phyloP scores from a whole-genome alignment of 805 yeast species.

The Candida nemodendra region DNA sequence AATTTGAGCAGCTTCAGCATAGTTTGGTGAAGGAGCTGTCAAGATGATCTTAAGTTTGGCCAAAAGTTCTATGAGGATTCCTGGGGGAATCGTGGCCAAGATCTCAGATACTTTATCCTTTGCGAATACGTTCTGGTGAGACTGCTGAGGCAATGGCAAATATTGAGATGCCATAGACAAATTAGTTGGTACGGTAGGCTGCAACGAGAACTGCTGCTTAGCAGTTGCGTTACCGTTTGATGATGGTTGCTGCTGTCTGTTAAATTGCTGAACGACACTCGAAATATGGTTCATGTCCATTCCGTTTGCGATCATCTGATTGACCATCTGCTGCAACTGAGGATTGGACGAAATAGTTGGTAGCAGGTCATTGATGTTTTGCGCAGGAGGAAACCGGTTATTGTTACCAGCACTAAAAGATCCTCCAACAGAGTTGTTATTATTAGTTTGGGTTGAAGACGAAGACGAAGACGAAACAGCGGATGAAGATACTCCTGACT shows the following conservation, averaged over 20 bases:
- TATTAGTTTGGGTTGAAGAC: constrained; percentile 15
- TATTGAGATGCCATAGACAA: constrained; percentile 53
- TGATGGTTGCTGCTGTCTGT: constrained; percentile 17
- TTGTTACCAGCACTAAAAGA: constrained; percentile 13
- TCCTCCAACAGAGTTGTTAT: constrained; percentile 4
- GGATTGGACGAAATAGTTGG: constrained; percentile 29
- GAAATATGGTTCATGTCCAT: constrained; percentile 35
- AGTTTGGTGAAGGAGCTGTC: constrained; percentile 49
- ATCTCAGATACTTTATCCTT: constrained; percentile 62
- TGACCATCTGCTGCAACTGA: constrained; percentile 33
- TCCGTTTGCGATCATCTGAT: constrained; percentile 36
- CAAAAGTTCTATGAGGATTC: constrained; percentile 64
- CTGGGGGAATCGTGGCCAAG: constrained; percentile 64
- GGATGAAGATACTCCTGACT: constrained; percentile 14
- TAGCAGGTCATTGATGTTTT: constrained; percentile 22
- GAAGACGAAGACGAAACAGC: constrained; percentile 14
- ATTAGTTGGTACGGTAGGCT: constrained; percentile 40
- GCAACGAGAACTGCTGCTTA: constrained; percentile 11
- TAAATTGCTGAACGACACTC: constrained; percentile 29
- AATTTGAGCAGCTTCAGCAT: constrained; percentile 51
- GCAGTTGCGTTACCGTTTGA: constrained; percentile 13
- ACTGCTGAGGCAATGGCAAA: constrained; percentile 48
- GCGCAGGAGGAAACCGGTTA: constrained; percentile 17
- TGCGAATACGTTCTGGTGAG: constrained; percentile 34
- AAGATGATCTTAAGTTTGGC: constrained; percentile 62